Base-by-base conservation (phyloP, 495 filamentous ascomycete species). In the Aspergillus olivimuriae region DNA sequence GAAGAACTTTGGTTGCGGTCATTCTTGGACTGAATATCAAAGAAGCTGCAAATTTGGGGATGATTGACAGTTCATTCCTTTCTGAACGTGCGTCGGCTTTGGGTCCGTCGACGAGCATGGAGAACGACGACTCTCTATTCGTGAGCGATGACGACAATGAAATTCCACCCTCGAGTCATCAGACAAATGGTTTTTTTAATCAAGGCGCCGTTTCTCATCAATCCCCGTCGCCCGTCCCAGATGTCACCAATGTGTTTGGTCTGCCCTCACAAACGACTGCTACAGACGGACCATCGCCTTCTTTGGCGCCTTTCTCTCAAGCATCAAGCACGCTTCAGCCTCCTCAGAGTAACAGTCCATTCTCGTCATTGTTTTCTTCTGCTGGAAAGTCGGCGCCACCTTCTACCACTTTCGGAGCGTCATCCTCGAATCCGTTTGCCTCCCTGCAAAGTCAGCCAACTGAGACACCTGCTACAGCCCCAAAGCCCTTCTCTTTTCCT, bases 1-100 rank as follows among this genome's bases (percentile, higher is more conserved):
- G 71, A 15, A 62, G 75, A 54, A 73, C 53, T 16, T 46, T 76
- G 15, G 64, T 66, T 14, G 68, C 75, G 2, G 56, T 78, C 21
- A 63, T 76, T 32, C 69, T 77, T 48, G 75, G 75, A n/a, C 51
- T 77, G 47, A 69, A 48, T 34, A 66, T 75, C 43, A 57, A 59
- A 46, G 63, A 76, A 55, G 69, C 75, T 16, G 66, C 66, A 21
- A 51, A 51, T 12, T 53, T 71, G 39, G 68, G 67, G 4, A 68
- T 76, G 65, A 56, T 77, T 20, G 69, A 77, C 39, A 54, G 52
- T 12, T 49, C 54, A 15, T 33, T 54, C 10, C 40, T 73, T 21
- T 39, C 55, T 8, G 30, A 58, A 18, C 56, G 54, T 8, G 34
- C 18, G 18, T 22, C 31, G 19, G 24, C 51, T 24, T 31, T 52